A percentile compares a stretch with the other conserved stretches of the same genome.
These are phyloP conservation scores for Gillenia trifoliata DNA, from an alignment of 306 rosid species.

Conservation along the genomic window DNA sequence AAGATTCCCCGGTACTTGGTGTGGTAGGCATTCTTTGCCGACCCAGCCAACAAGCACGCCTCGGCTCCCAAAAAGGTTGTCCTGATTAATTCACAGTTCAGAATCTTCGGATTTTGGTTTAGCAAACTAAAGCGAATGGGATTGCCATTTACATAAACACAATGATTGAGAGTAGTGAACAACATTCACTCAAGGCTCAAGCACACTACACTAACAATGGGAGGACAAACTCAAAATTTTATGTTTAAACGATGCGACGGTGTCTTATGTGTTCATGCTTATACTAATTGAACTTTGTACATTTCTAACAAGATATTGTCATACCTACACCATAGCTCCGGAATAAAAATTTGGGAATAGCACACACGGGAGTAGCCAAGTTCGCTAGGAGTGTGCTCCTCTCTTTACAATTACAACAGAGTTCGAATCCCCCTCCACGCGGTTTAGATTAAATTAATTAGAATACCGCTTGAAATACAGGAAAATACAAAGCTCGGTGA, in stretches of 20 bases:
- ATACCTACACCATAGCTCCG: too few species aligned
- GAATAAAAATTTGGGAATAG: too few species aligned
- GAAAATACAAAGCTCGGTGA: constrained; percentile 4
- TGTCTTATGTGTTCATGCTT: too few species aligned
- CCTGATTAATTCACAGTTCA: constrained; percentile 39
- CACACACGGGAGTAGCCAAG: too few species aligned
- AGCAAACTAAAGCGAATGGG: constrained; percentile 9
- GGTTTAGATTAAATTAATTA: too few species aligned
- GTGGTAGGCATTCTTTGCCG: constrained; percentile 94
- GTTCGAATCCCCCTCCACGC: too few species aligned
- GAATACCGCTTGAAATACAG: too few species aligned
- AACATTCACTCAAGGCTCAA: not conserved
- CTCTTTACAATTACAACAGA: too few species aligned
- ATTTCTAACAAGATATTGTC: too few species aligned
- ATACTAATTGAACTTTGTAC: too few species aligned
- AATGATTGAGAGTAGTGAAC: not conserved
- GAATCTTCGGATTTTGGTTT: not conserved
- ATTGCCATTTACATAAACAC: not conserved
- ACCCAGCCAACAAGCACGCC: constrained; percentile 89
- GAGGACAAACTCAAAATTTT: not conserved
- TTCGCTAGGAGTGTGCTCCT: too few species aligned
- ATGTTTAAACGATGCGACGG: too few species aligned
- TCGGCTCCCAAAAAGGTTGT: constrained; percentile 79
- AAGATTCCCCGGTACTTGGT: constrained; percentile 60
- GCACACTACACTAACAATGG: not conserved